Evolutionary conservation across 805 yeast species (phyloP).

Genomic region (Saccharomycopsis capsularis): DNA sequence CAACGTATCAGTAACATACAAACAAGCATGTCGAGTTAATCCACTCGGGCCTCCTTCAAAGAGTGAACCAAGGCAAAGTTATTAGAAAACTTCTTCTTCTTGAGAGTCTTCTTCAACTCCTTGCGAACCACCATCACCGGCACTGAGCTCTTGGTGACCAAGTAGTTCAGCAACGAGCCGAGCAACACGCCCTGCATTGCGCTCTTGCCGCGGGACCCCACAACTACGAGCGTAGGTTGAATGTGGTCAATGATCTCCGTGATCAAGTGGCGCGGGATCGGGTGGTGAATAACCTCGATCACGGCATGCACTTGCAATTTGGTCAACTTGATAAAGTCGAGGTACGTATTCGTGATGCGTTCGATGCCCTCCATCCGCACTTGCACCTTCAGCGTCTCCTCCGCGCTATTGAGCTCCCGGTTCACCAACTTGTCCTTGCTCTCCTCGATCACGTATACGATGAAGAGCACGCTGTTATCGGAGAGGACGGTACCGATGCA

Average conservation of each 20-base stretch:
- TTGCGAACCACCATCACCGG: slow-evolving; percentile 79
- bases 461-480: slow-evolving; percentile 74
- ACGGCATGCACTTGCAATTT: slow-evolving; percentile 68
- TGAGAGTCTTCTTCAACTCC: slow-evolving; percentile 60
- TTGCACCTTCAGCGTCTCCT: slow-evolving; percentile 29
- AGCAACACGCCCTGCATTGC: slow-evolving; percentile 68
- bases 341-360: slow-evolving; percentile 33
- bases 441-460: slow-evolving; percentile 34
- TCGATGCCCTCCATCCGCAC: slow-evolving; percentile 38
- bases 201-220: slow-evolving; percentile 68
- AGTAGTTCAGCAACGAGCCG: slow-evolving; percentile 66
- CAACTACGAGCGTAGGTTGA: slow-evolving; percentile 66
- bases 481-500: slow-evolving; percentile 77
- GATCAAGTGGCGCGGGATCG: slow-evolving; percentile 64
- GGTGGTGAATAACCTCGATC: slow-evolving; percentile 68
- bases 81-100: slow-evolving; percentile 50
- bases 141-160: slow-evolving; percentile 62
- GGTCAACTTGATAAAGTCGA: slow-evolving; percentile 50
- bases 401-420: neutral
- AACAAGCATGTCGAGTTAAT: no score
- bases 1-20: no score
- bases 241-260: slow-evolving; percentile 63
- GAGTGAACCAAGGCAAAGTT: slow-evolving; percentile 45
- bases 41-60: slow-evolving; percentile 36
- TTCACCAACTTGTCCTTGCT: slow-evolving; percentile 8